Base-by-base conservation (phyloP, 441 rosid species). In the Jatropha multifida region DNA sequence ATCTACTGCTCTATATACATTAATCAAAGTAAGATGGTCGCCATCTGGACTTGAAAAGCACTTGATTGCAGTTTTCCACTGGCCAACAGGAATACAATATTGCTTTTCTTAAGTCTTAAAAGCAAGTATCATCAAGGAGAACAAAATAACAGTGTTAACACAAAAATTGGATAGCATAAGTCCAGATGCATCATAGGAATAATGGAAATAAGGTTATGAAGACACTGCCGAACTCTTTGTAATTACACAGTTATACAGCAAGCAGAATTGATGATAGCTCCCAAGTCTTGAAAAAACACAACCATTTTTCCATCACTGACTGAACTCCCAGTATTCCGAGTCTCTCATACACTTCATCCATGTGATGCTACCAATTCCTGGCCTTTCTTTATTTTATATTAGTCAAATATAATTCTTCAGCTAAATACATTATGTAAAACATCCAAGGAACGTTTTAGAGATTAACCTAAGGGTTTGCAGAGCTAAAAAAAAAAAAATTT, bases 41-140 rank as follows among this genome's bases (percentile, higher is more conserved):
- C 99, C 97, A 64, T 95, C 98, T n/a, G 91, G 81, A 82, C 90
- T 95, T 76, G 89, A 82, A 84, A 95, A 93, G 77, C 88, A 86
- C 80, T 89, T 90, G 84, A 77, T 87, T 61, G 93, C 90, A 5
- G 82, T 81, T 82, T 84, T 93, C 83, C 92, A 89, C 97, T 95
- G 83, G 60, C 59, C 79, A 83, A 55, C 67, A 81, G 55, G 71
- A 42, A 71, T 2, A 65, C 13, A 41, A 69, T 9, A 37, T 55
- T 26, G 11, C 48, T 44, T 44, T 44, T 44, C 48, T 44, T 52
- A 26, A n/a, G 44, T 44, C 63, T 42, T 60, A 61, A 68, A 38
- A 17, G 3, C 18, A 59, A 10, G 37, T 38, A 40, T 23, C 5
- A 69, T 40, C 48, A 13, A 7, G 23, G 4, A 15, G 15, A 48